phyloP scores from a whole-genome alignment of 2,329 filamentous ascomycete species.

The Orbilia ellipsospora region DNA sequence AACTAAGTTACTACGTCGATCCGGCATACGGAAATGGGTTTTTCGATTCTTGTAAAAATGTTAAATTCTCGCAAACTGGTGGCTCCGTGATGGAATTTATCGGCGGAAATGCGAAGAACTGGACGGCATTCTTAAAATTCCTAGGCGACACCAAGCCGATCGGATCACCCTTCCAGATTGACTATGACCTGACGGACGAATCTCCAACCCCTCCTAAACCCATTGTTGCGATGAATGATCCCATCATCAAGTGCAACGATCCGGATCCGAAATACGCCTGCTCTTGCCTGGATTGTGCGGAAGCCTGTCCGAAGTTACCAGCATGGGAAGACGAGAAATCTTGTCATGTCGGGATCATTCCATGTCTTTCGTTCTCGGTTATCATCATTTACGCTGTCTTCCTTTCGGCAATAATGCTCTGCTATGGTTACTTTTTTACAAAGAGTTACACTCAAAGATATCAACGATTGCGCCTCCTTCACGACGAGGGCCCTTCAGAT shows the following conservation, averaged over 20 bases:
- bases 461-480: slow-evolving; percentile 85
- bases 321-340: slow-evolving; percentile 75
- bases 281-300: slow-evolving; percentile 91
- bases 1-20: slow-evolving; percentile 89
- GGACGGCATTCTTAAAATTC: slow-evolving; percentile 86
- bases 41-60: slow-evolving; percentile 97
- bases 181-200: slow-evolving; percentile 75
- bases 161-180: slow-evolving; percentile 97
- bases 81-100: slow-evolving; percentile 95
- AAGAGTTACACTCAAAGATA: slow-evolving; percentile 59
- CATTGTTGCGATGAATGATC: slow-evolving; percentile 78
- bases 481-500: slow-evolving; percentile 84
- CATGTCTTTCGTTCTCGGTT: slow-evolving; percentile 91
- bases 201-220: slow-evolving; percentile 68
- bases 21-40: slow-evolving; percentile 86
- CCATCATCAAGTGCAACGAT: slow-evolving; percentile 87
- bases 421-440: slow-evolving; percentile 54
- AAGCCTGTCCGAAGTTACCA: slow-evolving; percentile 83
- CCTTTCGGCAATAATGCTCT: slow-evolving; percentile 63
- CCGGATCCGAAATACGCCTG: slow-evolving; percentile 86
- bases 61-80: slow-evolving; percentile 96
- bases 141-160: slow-evolving; percentile 89
- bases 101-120: slow-evolving; percentile 92
- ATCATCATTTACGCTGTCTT: slow-evolving; percentile 85
- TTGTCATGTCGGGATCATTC: slow-evolving; percentile 87